phyloP scores from a whole-genome alignment of 495 filamentous ascomycete genomes.

The Aspergillus homomorphus region DNA sequence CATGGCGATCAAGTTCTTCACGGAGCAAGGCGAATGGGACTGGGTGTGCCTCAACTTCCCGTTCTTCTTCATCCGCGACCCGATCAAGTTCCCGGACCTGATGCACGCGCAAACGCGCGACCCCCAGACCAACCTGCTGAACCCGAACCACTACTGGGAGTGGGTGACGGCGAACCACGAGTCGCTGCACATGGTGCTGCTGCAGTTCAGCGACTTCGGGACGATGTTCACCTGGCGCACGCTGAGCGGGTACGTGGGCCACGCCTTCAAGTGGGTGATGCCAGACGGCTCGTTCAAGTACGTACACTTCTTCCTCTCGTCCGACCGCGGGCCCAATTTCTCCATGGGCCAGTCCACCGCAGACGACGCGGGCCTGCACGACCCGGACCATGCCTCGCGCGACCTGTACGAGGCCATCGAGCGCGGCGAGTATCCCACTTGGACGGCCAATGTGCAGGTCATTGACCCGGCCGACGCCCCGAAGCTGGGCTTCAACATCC shows the following conservation, averaged over 20 bases:
- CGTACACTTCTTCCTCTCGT: slow-evolving; percentile 63
- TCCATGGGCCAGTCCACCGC: slow-evolving; percentile 58
- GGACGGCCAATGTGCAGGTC: slow-evolving; percentile 41
- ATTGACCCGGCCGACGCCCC: slow-evolving; percentile 34
- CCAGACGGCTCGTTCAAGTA: slow-evolving; percentile 60
- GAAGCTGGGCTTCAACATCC: slow-evolving; percentile 31
- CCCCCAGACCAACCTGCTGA: slow-evolving; percentile 42
- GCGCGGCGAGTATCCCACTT: slow-evolving; percentile 28
- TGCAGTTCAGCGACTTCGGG: slow-evolving; percentile 8
- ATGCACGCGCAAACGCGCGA: slow-evolving; percentile 52
- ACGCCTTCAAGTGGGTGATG: slow-evolving; percentile 61
- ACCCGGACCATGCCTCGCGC: slow-evolving; percentile 29
- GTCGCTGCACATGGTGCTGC: slow-evolving; percentile 6
- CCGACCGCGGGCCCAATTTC: slow-evolving; percentile 60
- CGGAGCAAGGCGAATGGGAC: slow-evolving; percentile 69
- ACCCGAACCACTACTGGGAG: slow-evolving; percentile 41
- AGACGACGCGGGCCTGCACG: slow-evolving; percentile 47
- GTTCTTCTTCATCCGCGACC: slow-evolving; percentile 55
- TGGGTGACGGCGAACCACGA: slow-evolving; percentile 9
- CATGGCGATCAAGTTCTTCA: slow-evolving; percentile 67
- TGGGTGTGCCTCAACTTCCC: slow-evolving; percentile 54
- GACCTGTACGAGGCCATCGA: slow-evolving; percentile 33
- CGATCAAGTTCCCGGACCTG: slow-evolving; percentile 55
- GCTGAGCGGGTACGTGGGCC: slow-evolving; percentile 62
- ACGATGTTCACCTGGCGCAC: slow-evolving; percentile 32